Evolutionary conservation across 106 monocot genomes (phyloP).

Genomic region (Amphibolis antarctica): DNA sequence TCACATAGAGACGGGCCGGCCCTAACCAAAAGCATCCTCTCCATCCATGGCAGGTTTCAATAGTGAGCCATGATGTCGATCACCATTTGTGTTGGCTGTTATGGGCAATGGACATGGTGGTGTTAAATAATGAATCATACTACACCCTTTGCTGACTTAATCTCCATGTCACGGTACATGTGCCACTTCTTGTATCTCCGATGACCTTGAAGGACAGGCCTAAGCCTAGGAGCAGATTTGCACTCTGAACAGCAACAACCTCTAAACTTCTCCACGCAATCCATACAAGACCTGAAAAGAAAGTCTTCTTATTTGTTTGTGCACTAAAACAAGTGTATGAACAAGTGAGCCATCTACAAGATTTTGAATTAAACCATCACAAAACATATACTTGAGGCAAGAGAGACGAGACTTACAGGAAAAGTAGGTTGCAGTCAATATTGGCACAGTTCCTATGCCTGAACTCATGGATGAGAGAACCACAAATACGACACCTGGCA

Average conservation of each 20-base stretch:
- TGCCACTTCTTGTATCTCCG: slow-evolving; percentile 87
- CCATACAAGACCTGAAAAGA: slow-evolving; percentile 51
- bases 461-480: slow-evolving; percentile 40
- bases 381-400: neutral
- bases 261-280: slow-evolving; percentile 44
- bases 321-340: neutral
- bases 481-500: slow-evolving; percentile 69
- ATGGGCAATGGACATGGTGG: no score
- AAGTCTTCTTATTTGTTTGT: neutral
- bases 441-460: slow-evolving; percentile 92
- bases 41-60: no score
- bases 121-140: neutral
- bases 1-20: no score
- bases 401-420: slow-evolving; percentile 40
- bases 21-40: no score
- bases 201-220: slow-evolving; percentile 47
- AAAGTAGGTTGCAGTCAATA: slow-evolving; percentile 84
- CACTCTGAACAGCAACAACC: slow-evolving; percentile 77
- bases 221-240: slow-evolving; percentile 45
- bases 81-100: no score
- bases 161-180: slow-evolving; percentile 45
- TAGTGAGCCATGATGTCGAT: no score
- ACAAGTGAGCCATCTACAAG: neutral
- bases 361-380: neutral
- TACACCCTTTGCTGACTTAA: slow-evolving; percentile 4